Base-by-base conservation (phyloP, 2,329 filamentous ascomycete genomes). In the Bimuria novae-zelandiae region DNA sequence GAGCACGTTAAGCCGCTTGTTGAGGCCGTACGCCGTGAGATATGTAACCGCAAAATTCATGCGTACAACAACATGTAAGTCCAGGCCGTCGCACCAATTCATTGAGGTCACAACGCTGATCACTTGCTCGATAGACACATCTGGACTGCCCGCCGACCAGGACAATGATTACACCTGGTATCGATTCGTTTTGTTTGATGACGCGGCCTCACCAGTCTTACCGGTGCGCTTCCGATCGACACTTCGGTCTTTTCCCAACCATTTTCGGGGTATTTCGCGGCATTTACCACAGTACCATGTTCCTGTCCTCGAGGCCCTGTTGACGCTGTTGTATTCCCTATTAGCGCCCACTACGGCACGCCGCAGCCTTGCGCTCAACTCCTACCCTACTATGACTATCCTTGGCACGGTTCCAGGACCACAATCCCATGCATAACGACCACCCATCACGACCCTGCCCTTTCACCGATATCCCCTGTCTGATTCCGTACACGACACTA, bases 51-150 rank as follows among this genome's bases (percentile, higher is more conserved):
- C 63, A 83, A 82, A 47, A 82, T 86, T 61, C 86, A 86, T 73
- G 84, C 83, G 36, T 95, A 90, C 75, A 90, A 90, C 73, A 86
- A 84, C 59, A 78, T 92, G 89, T 92, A 79, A 83, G 89, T 84
- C 57, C 52, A 51, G 23, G 50, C 14, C 30, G 63, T 66, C 49
- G 56, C 54, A 65, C 62, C 62, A 65, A 63, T 64, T 60, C 44
- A 57, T 60, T 60, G 48, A 54, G 32, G 60, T 65, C 51, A 63
- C 61, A 33, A 59, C 60, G 51, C 69, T 72, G 56, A 72, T 55
- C 59, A 59, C 63, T 69, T 70, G 62, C 60, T 64, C 59, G 17
- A 49, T 50, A 80, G 77, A 63, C 76, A 79, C 64, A 75, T 79
- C 55, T 79, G 77, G 76, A 78, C 75, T 23, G 77, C 77, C 39